Evolutionary conservation across 2,329 filamentous ascomycete species (phyloP).

Genomic region (Tolypocladium nubicola): DNA sequence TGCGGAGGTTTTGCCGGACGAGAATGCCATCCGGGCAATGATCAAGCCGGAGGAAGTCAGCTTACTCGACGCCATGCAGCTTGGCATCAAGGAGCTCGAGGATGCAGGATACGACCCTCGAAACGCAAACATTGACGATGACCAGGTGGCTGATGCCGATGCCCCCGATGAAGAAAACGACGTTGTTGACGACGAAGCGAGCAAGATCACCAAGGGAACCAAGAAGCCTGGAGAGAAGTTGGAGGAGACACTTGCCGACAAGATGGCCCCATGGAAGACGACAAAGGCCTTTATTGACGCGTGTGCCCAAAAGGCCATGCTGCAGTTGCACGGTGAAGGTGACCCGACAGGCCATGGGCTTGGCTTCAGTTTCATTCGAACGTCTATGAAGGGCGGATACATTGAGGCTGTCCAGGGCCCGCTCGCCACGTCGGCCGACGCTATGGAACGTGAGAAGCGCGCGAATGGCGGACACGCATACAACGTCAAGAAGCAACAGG

Average conservation of each 20-base stretch:
- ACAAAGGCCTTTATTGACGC: constrained; percentile 95
- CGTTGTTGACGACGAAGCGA: constrained; percentile 32
- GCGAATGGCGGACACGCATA: constrained; percentile 92
- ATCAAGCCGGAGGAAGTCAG: constrained; percentile 95
- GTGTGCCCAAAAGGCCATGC: constrained; percentile 90
- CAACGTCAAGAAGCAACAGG: constrained; percentile 91
- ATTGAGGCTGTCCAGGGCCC: constrained; percentile 68
- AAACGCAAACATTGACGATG: constrained; percentile 51
- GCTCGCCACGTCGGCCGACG: constrained; percentile 62
- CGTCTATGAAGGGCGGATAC: constrained; percentile 95
- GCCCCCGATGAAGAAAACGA: constrained; percentile 52
- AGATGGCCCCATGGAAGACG: constrained; percentile 91
- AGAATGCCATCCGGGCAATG: constrained; percentile 71
- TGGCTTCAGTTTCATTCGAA: constrained; percentile 94
- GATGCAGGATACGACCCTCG: constrained; percentile 77
- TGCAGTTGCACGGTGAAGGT: constrained; percentile 85
- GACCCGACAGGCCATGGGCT: constrained; percentile 90
- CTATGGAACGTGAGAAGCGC: constrained; percentile 76
- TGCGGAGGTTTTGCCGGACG: constrained; percentile 67
- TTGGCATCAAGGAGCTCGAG: constrained; percentile 80
- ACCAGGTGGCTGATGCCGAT: constrained; percentile 32
- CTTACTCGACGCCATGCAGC: constrained; percentile 90
- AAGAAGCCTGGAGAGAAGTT: constrained; percentile 37
- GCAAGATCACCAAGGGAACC: constrained; percentile 24
- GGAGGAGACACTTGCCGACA: constrained; percentile 69